Evolutionary conservation across 345 rosid genomes (phyloP).

Genomic region (Pistacia vera): DNA sequence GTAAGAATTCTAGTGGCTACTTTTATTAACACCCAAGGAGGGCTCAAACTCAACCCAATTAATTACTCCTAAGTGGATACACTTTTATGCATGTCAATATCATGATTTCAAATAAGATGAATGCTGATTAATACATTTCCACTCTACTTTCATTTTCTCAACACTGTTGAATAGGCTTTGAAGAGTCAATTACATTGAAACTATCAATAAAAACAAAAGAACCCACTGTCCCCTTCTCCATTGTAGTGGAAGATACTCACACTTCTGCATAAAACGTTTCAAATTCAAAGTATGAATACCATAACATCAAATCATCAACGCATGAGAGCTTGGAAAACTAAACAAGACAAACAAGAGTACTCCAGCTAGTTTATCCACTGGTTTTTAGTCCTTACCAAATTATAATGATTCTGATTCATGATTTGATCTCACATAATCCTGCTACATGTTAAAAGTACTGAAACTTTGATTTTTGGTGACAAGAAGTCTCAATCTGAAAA

Average conservation of each 20-base stretch:
- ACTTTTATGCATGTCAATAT: conserved; percentile 8
- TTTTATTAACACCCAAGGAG: too few relatives aligned
- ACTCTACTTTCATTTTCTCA: conserved; percentile 24
- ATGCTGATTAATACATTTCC: conserved; percentile 4
- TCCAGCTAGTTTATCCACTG: conserved; percentile 14
- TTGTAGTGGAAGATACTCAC: conserved; percentile 17
- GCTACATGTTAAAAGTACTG: background rate
- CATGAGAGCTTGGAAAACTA: background rate
- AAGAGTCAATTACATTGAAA: conserved; percentile 22
- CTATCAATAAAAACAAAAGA: conserved; percentile 23
- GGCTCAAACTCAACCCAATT: background rate
- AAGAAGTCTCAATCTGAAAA: background rate
- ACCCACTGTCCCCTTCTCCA: conserved; percentile 15
- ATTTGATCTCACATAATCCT: conserved; percentile 1
- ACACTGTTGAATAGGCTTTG: conserved; percentile 10
- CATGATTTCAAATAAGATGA: conserved; percentile 11
- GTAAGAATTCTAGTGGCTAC: too few relatives aligned
- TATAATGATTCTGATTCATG: background rate
- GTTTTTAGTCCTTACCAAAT: background rate
- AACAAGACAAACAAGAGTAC: conserved; percentile 1
- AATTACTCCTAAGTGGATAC: conserved; percentile 29
- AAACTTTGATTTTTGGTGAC: too few relatives aligned
- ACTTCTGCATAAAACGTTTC: background rate
- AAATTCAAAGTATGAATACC: conserved; percentile 23
- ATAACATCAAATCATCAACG: conserved; percentile 3